These are phyloP conservation scores for Excoecaria agallocha DNA, from an alignment of 345 rosid species.

Conservation along the genomic window DNA sequence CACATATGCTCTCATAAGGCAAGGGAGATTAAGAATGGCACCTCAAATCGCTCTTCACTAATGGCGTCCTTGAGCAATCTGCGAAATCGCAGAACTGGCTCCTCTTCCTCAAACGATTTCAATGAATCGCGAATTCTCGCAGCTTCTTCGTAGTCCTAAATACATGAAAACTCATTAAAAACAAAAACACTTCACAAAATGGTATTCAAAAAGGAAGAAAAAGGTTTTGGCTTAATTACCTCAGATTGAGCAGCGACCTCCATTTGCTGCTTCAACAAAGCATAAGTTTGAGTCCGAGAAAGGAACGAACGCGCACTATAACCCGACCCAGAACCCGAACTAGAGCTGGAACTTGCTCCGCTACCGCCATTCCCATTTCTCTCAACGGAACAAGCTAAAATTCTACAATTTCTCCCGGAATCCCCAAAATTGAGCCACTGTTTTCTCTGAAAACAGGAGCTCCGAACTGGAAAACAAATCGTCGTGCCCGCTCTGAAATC, in stretches of 20 bases:
- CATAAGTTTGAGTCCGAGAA: constrained; percentile 56
- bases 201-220: background rate
- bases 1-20: background rate
- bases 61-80: constrained; percentile 55
- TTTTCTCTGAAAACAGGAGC: constrained; percentile 12
- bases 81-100: constrained; percentile 53
- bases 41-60: constrained; percentile 60
- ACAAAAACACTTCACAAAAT: background rate
- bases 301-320: constrained; percentile 29
- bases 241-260: constrained; percentile 68
- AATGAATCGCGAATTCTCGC: constrained; percentile 64
- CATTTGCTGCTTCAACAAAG: constrained; percentile 62
- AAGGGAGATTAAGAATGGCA: constrained; percentile 5
- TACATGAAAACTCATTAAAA: background rate
- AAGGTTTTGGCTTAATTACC: constrained; percentile 24
- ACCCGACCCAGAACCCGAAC: constrained; percentile 24
- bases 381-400: constrained; percentile 40
- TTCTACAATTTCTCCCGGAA: constrained; percentile 23
- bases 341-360: constrained; percentile 34
- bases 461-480: constrained; percentile 18
- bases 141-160: constrained; percentile 67
- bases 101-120: constrained; percentile 61
- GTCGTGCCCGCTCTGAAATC: constrained; percentile 30
- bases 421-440: constrained; percentile 17
- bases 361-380: constrained; percentile 34